A percentile compares a stretch with the other conserved stretches of the same genome.
These are phyloP conservation scores for Gossypium mustelinum DNA, from an alignment of 345 rosid genomes.

Conservation along the genomic window DNA sequence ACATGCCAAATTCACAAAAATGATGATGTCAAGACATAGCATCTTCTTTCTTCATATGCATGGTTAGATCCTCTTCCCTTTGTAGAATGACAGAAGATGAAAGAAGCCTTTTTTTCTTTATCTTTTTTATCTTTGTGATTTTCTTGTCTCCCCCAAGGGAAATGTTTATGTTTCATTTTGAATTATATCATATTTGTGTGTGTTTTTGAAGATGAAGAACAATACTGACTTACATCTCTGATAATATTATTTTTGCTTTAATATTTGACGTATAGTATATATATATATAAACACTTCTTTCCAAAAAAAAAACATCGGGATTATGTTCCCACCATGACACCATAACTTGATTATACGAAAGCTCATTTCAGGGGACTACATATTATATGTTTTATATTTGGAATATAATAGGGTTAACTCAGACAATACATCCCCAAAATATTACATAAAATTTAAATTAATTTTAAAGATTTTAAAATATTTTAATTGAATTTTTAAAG, in stretches of 20 bases:
- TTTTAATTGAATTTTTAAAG: no score
- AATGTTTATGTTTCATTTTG: not conserved
- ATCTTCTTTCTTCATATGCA: not conserved
- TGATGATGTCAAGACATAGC: conserved; percentile 17
- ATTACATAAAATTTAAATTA: no score
- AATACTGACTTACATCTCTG: not conserved
- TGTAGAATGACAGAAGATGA: conserved; percentile 18
- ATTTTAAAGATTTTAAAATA: no score
- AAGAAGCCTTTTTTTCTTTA: no score
- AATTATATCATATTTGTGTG: not conserved
- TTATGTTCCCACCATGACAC: conserved; percentile 23
- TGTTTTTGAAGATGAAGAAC: no score
- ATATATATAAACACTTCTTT: no score
- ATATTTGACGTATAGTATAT: no score
- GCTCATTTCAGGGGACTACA: conserved; percentile 38
- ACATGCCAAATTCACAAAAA: conserved; percentile 9
- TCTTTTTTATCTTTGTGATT: not conserved
- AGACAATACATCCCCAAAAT: no score
- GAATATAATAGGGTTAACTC: no score
- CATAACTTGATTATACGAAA: conserved; percentile 29
- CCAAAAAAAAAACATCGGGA: no score
- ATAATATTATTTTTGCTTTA: not conserved
- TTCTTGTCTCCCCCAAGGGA: not conserved
- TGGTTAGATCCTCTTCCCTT: not conserved
- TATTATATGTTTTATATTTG: no score